Evolutionary conservation across 2,329 filamentous ascomycete genomes (phyloP), one percentile per base, ranked within the genome.

Genomic region (Diaporthe citri): DNA sequence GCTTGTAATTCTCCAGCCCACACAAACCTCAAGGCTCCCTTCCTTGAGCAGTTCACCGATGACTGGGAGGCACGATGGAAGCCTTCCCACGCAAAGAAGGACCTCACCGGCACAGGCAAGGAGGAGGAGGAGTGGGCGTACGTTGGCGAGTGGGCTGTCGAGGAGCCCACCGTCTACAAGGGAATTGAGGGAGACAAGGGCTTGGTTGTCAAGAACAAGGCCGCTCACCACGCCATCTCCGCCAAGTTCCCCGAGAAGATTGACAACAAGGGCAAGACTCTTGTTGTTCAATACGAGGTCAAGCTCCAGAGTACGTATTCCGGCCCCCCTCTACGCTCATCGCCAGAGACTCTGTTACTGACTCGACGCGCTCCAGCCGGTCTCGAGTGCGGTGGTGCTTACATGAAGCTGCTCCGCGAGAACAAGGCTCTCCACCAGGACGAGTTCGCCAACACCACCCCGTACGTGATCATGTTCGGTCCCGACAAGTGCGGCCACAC

Each of bases 381-480:
- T 80, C 93, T 99, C 77, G 96, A 98, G 86, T 99, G 97, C 85
- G 97, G 97, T 90, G 97, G 97, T 86, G 97, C 97, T 80, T 99
- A 99, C 90, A 90, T 99, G 90, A 99, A 99, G 93, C 94, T 99
- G 80, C 94, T 99, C 80, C 94, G 97, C 81, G 96, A 99, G 84
- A 98, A 97, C 90, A 96, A 96, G 90, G 94, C 95, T 85, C 95
- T 99, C 81, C 95, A 98, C 89, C 92, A 95, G 82, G 96, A 98
- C 79, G 97, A 99, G 89, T 99, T 99, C 90, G 95, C 94, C 85
- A 98, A 99, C 88, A 92, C 93, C 77, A 98, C 96, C 57, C 97
- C 97, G 66, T 99, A 99, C 84, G 94, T 99, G 80, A 97, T 99
- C 90, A 99, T 99, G 97, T 99, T 99, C 84, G 97, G 97, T 80